Evolutionary conservation across 345 rosid species (phyloP).

Genomic region (Garcia nutans): DNA sequence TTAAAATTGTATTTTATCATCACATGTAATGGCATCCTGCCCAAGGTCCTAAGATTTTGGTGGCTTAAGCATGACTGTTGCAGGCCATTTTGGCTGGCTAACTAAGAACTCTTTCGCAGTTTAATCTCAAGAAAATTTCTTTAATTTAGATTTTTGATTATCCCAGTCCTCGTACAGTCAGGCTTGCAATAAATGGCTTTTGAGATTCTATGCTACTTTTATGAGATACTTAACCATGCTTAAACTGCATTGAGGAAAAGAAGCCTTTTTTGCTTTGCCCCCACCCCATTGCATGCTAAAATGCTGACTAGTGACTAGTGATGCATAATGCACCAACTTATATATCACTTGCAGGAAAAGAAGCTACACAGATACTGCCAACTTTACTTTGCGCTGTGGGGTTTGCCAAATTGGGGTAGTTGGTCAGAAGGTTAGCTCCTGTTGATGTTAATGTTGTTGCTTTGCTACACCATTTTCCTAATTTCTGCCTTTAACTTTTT

Average conservation of each 20-base stretch:
- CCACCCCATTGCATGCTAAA: too few relatives aligned
- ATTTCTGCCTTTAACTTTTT: neutral
- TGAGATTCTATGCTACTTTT: neutral
- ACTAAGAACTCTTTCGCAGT: neutral
- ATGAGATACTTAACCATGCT: neutral
- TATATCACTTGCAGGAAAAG: slow-evolving; percentile 56
- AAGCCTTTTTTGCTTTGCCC: neutral
- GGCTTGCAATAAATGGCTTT: neutral
- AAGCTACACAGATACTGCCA: slow-evolving; percentile 75
- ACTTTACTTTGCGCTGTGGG: slow-evolving; percentile 90
- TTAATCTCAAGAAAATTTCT: neutral
- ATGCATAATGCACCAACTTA: neutral
- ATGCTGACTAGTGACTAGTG: neutral
- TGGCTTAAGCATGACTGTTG: neutral
- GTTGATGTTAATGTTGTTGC: neutral
- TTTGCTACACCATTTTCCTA: neutral
- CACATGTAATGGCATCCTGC: neutral
- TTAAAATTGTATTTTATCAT: neutral
- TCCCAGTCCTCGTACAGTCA: neutral
- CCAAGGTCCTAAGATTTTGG: neutral
- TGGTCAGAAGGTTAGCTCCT: slow-evolving; percentile 69
- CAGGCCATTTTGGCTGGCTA: neutral
- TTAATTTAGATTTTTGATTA: neutral
- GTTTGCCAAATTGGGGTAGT: slow-evolving; percentile 87
- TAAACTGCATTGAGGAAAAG: neutral